These are phyloP conservation scores for Leccinum ambiguum DNA, from an alignment of 1,284 basidiomycete genomes.

Conservation along the genomic window DNA sequence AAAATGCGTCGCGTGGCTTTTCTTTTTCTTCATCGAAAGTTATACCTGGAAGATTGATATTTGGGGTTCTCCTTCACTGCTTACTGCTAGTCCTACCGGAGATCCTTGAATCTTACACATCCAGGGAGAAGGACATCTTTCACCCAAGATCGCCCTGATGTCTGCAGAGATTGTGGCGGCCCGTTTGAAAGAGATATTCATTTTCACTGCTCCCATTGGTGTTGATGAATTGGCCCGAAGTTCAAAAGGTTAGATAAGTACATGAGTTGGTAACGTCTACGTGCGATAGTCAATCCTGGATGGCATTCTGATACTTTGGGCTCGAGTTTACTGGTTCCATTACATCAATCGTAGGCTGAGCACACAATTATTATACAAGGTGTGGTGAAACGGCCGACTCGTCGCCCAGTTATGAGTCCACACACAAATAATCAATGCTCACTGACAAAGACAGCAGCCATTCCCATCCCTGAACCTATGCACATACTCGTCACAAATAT, in stretches of 20 bases:
- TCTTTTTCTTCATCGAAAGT: constrained; percentile 52
- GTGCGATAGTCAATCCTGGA: neutral
- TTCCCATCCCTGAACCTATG: constrained; percentile 91
- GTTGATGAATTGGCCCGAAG: neutral
- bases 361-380: neutral
- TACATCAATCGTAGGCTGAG: neutral
- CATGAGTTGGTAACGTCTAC: neutral
- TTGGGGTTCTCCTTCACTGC: constrained; percentile 50
- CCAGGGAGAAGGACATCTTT: constrained; percentile 49
- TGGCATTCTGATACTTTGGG: neutral
- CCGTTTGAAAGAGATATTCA: constrained; percentile 35
- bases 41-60: constrained; percentile 68
- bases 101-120: constrained; percentile 50
- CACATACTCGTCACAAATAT: constrained; percentile 95
- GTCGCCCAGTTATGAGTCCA: neutral
- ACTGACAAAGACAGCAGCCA: constrained; percentile 80
- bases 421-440: constrained; percentile 56
- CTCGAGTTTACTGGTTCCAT: neutral
- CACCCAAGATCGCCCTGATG: constrained; percentile 48
- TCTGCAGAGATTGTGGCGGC: constrained; percentile 29
- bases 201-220: neutral
- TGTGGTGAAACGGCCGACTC: neutral
- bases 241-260: neutral
- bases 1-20: neutral
- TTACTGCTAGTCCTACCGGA: constrained; percentile 31